Evolutionary conservation across 768 basidiomycete genomes (phyloP).

Genomic region (Xerocomellus chrysenteron): DNA sequence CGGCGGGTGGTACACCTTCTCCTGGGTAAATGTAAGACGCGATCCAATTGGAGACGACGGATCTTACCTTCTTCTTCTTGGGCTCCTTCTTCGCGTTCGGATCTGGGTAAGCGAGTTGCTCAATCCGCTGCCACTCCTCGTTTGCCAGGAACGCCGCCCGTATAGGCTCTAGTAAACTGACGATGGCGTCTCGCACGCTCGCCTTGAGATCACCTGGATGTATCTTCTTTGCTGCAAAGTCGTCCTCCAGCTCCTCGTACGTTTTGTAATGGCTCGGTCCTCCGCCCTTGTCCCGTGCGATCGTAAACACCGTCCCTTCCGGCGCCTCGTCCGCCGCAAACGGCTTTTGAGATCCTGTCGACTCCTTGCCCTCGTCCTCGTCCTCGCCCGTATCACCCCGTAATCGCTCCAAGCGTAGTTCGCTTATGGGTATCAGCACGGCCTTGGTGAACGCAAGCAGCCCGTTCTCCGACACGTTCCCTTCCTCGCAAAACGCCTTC

Average conservation of each 20-base stretch:
- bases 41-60: not conserved
- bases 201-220: constrained; percentile 91
- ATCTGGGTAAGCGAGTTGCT: constrained; percentile 82
- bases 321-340: constrained; percentile 73
- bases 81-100: constrained; percentile 59
- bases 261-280: constrained; percentile 64
- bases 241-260: constrained; percentile 65
- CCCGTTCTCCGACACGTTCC: constrained; percentile 85
- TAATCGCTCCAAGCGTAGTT: constrained; percentile 63
- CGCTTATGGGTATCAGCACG: constrained; percentile 85
- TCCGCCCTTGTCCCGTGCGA: constrained; percentile 78
- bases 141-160: constrained; percentile 71
- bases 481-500: constrained; percentile 91
- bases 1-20: constrained; percentile 81
- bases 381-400: constrained; percentile 45
- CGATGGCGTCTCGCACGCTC: constrained; percentile 71
- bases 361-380: constrained; percentile 44
- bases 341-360: constrained; percentile 52
- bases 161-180: constrained; percentile 76
- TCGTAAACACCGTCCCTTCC: constrained; percentile 76
- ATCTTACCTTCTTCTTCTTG: constrained; percentile 57
- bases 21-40: constrained; percentile 38
- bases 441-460: constrained; percentile 81
- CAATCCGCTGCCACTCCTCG: constrained; percentile 78
- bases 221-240: constrained; percentile 72